These are phyloP conservation scores for Plasmodium relictum DNA, from an alignment of 169 alveolate species.

Conservation along the genomic window DNA sequence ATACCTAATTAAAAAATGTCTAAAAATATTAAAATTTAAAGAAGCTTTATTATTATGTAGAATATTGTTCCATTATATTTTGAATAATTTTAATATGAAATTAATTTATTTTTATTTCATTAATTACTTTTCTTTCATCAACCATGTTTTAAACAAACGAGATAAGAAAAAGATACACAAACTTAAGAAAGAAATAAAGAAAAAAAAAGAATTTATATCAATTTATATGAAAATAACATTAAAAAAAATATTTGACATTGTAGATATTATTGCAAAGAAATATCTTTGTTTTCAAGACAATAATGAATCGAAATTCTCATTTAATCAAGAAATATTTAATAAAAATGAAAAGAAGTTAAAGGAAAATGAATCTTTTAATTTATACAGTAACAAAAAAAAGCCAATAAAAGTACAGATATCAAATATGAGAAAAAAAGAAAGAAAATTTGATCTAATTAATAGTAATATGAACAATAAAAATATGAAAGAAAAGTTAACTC, in stretches of 20 bases:
- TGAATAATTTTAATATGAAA: constrained; percentile 49
- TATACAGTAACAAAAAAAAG: not conserved
- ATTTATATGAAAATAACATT: constrained; percentile 19
- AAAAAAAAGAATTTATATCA: constrained; percentile 31
- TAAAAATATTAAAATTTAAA: constrained; percentile 25
- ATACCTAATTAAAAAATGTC: constrained; percentile 27
- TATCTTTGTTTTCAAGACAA: constrained; percentile 20
- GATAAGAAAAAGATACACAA: constrained; percentile 20
- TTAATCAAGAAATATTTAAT: not conserved
- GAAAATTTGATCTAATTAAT: not conserved
- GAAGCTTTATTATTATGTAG: constrained; percentile 47
- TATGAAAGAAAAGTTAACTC: not conserved
- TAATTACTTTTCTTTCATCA: constrained; percentile 52
- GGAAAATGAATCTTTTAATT: not conserved
- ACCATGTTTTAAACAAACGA: constrained; percentile 42
- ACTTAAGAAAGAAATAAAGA: constrained; percentile 5
- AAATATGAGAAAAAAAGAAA: no score
- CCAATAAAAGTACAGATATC: no score
- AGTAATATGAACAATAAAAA: not conserved
- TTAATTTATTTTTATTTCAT: constrained; percentile 49
- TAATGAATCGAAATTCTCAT: constrained; percentile 5
- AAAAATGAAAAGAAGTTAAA: not conserved
- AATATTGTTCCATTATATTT: constrained; percentile 50
- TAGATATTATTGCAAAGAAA: constrained; percentile 38
- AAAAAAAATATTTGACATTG: constrained; percentile 26